Conservation (phyloP, 2,329 filamentous ascomycete species). For the Sarocladium oryzae region DNA sequence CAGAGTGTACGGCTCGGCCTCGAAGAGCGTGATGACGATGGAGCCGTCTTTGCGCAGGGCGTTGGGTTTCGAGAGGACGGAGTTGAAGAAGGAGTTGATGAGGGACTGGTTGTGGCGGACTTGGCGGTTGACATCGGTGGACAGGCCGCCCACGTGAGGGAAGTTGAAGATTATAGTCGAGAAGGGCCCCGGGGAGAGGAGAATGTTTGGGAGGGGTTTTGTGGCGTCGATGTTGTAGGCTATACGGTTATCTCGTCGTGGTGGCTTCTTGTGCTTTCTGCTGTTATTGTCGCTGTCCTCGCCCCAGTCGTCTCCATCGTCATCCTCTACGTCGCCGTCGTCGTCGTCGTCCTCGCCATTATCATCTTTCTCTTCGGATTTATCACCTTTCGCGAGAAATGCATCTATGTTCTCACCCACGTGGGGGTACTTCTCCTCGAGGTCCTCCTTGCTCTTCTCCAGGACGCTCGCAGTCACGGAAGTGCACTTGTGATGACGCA, state of each 20-base stretch:
- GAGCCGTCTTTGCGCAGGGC: slow-evolving; percentile 41
- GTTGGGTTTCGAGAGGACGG: slow-evolving; percentile 29
- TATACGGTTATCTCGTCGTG: slow-evolving; percentile 30
- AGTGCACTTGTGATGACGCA: slow-evolving; percentile 58
- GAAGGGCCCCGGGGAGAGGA: slow-evolving; percentile 41
- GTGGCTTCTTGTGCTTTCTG: slow-evolving; percentile 11
- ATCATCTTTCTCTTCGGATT: slow-evolving; percentile 15
- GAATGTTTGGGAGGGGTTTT: slow-evolving; percentile 45
- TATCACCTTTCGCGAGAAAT: slow-evolving; percentile 11
- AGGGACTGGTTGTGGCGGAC: slow-evolving; percentile 85
- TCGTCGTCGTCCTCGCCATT: slow-evolving; percentile 11
- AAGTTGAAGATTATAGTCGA: slow-evolving; percentile 93
- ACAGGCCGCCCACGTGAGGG: slow-evolving; percentile 88
- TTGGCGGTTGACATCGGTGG: slow-evolving; percentile 89
- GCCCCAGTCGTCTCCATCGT: slow-evolving; percentile 13
- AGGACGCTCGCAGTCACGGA: slow-evolving; percentile 64
- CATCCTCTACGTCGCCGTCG: slow-evolving; percentile 12
- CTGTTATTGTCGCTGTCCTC: slow-evolving; percentile 14
- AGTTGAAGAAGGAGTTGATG: slow-evolving; percentile 61
- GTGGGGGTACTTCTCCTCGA: slow-evolving; percentile 70
- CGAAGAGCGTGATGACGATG: slow-evolving; percentile 83
- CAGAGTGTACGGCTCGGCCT: slow-evolving; percentile 87
- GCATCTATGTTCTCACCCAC: slow-evolving; percentile 49
- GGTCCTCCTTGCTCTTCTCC: slow-evolving; percentile 49
- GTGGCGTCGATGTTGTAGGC: slow-evolving; percentile 62